phyloP scores from a whole-genome alignment of 2,329 filamentous ascomycete species.

The Orbilia blumenaviensis region DNA sequence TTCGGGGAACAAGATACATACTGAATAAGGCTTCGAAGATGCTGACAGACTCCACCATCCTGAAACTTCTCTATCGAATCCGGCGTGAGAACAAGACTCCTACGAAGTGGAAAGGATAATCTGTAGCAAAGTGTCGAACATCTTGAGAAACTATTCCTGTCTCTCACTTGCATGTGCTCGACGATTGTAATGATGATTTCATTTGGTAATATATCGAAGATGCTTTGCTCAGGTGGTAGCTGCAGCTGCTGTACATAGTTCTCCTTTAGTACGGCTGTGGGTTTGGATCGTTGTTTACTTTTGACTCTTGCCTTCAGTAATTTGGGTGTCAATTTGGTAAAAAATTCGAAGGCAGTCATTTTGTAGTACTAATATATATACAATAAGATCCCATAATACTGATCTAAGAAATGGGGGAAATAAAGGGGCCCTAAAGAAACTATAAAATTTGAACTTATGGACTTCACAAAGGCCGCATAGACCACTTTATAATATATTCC shows the following conservation, averaged over 20 bases:
- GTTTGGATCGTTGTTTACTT: not conserved
- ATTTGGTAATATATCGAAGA: constrained; percentile 5
- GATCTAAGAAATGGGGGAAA: too few species aligned
- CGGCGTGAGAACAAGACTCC: not conserved
- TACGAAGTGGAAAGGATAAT: constrained; percentile 1
- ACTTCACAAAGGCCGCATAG: not conserved
- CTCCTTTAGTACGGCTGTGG: not conserved
- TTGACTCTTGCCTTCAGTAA: not conserved
- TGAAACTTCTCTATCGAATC: not conserved
- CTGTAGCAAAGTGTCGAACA: constrained; percentile 1
- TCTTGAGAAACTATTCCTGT: not conserved
- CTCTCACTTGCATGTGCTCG: constrained; percentile 8
- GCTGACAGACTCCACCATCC: not conserved
- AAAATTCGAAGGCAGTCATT: not conserved
- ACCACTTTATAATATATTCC: not conserved
- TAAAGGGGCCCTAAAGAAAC: not conserved
- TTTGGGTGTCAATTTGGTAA: not conserved
- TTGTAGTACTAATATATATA: too few species aligned
- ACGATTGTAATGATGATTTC: constrained; percentile 8
- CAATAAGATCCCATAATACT: too few species aligned
- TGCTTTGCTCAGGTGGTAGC: not conserved
- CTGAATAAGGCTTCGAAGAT: constrained; percentile 9
- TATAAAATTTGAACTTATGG: not conserved
- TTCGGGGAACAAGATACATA: too few species aligned
- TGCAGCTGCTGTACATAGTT: not conserved